Conservation (phyloP, 768 basidiomycete genomes). For the Gelatoporia subvermispora region DNA sequence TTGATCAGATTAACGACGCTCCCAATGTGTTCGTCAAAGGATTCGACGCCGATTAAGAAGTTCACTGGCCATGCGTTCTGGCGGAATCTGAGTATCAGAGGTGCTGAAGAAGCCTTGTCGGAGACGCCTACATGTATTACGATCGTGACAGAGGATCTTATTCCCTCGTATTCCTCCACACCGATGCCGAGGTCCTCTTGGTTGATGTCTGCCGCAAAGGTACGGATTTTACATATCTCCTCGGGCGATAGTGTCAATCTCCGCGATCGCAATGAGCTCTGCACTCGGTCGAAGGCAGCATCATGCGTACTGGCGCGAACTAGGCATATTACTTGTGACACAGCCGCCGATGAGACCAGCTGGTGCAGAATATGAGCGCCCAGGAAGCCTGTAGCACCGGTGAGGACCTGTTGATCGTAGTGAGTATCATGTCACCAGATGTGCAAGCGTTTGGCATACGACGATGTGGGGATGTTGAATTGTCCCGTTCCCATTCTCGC, state of each 20-base stretch:
- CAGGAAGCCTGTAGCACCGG: slow-evolving; percentile 50
- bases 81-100: not conserved
- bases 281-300: slow-evolving; percentile 37
- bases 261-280: slow-evolving; percentile 36
- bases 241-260: slow-evolving; percentile 22
- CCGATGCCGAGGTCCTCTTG: slow-evolving; percentile 37
- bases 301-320: slow-evolving; percentile 43
- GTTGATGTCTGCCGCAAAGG: slow-evolving; percentile 40
- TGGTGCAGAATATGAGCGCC: slow-evolving; percentile 50
- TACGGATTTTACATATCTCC: slow-evolving; percentile 27
- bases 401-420: slow-evolving; percentile 31
- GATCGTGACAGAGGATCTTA: slow-evolving; percentile 33
- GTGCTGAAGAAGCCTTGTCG: not conserved
- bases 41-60: slow-evolving; percentile 41
- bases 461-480: no score
- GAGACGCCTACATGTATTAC: slow-evolving; percentile 39
- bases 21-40: slow-evolving; percentile 44
- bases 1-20: slow-evolving; percentile 48
- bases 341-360: slow-evolving; percentile 31
- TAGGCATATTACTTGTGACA: slow-evolving; percentile 43
- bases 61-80: slow-evolving; percentile 58
- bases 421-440: not conserved
- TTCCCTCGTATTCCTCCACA: slow-evolving; percentile 29
- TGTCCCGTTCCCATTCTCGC: no score
- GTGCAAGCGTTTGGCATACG: not conserved